Conservation (phyloP, 2,329 filamentous ascomycete genomes). For the Zymoseptoria tritici region DNA sequence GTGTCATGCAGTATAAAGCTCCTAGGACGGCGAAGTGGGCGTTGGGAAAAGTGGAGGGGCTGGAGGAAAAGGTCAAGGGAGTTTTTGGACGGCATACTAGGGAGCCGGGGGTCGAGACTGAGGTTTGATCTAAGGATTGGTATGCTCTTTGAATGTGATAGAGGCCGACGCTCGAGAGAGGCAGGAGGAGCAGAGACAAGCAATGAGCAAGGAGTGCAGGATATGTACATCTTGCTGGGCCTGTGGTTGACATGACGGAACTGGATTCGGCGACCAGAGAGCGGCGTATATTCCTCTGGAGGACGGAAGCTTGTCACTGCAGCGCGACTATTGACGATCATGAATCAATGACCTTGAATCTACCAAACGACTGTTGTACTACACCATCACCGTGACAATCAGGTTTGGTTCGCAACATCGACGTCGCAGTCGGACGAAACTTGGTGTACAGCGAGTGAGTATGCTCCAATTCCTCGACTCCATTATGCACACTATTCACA, state of each 20-base stretch:
- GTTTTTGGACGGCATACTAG: constrained; percentile 54
- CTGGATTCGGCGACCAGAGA: too few species aligned
- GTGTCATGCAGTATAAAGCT: constrained; percentile 66
- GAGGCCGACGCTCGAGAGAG: too few species aligned
- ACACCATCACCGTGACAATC: background rate
- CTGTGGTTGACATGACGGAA: too few species aligned
- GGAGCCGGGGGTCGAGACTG: constrained; percentile 57
- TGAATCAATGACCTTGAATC: too few species aligned
- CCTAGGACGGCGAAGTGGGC: constrained; percentile 51
- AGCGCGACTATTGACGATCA: too few species aligned
- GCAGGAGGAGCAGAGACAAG: too few species aligned
- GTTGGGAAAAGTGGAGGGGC: constrained; percentile 50
- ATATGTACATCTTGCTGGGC: too few species aligned
- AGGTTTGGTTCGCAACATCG: background rate
- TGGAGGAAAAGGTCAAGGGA: constrained; percentile 38
- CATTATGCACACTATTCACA: background rate
- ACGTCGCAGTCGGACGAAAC: background rate
- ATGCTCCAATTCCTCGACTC: background rate
- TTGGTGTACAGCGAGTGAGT: background rate
- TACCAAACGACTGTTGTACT: too few species aligned
- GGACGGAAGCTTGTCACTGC: too few species aligned
- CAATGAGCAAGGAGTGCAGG: too few species aligned
- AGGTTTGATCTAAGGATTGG: constrained; percentile 44
- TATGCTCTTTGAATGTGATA: too few species aligned
- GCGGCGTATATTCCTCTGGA: too few species aligned